phyloP scores from a whole-genome alignment of 1,284 basidiomycete genomes.

The Spongispora temasekensis region DNA sequence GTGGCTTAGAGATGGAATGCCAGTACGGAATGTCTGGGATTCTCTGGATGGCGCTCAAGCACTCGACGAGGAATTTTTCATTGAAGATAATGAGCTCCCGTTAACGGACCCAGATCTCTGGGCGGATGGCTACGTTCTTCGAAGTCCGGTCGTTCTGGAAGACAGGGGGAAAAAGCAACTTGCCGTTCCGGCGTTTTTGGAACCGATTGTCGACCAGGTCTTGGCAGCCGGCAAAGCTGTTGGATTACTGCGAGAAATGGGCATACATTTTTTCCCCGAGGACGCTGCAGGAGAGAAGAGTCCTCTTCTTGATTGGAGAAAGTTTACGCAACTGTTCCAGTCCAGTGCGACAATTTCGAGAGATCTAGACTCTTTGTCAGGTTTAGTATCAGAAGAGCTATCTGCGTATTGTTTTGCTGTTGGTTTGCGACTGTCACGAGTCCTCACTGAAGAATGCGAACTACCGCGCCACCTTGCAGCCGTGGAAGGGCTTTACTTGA shows the following conservation, averaged over 20 bases:
- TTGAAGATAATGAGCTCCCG: slow-evolving; percentile 68
- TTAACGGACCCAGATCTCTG: slow-evolving; percentile 78
- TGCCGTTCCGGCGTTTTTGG: slow-evolving; percentile 61
- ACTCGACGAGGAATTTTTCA: slow-evolving; percentile 79
- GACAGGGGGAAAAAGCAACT: slow-evolving; percentile 37
- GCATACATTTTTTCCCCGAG: slow-evolving; percentile 28
- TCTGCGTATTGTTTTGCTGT: slow-evolving; percentile 56
- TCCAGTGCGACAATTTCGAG: slow-evolving; percentile 34
- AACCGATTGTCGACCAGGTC: slow-evolving; percentile 56
- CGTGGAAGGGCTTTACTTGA: slow-evolving; percentile 74
- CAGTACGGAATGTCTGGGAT: slow-evolving; percentile 45
- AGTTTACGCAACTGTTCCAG: slow-evolving; percentile 36
- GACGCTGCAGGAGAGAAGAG: slow-evolving; percentile 17
- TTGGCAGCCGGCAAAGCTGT: slow-evolving; percentile 78
- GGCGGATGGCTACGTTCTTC: slow-evolving; percentile 68
- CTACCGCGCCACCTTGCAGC: slow-evolving; percentile 69
- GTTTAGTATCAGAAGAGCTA: slow-evolving; percentile 64
- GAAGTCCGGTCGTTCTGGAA: slow-evolving; percentile 40
- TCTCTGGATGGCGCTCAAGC: slow-evolving; percentile 25
- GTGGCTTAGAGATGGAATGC: slow-evolving; percentile 80
- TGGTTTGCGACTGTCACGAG: slow-evolving; percentile 56
- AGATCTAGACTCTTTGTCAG: slow-evolving; percentile 61
- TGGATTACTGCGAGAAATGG: slow-evolving; percentile 62
- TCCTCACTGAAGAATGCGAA: slow-evolving; percentile 71
- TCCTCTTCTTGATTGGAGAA: slow-evolving; percentile 23